Percentiles rank a stretch among this genome's conserved stretches.
Evolutionary conservation across 179 eudicot species (phyloP).

Genomic region (Heliamphora pulchella): DNA sequence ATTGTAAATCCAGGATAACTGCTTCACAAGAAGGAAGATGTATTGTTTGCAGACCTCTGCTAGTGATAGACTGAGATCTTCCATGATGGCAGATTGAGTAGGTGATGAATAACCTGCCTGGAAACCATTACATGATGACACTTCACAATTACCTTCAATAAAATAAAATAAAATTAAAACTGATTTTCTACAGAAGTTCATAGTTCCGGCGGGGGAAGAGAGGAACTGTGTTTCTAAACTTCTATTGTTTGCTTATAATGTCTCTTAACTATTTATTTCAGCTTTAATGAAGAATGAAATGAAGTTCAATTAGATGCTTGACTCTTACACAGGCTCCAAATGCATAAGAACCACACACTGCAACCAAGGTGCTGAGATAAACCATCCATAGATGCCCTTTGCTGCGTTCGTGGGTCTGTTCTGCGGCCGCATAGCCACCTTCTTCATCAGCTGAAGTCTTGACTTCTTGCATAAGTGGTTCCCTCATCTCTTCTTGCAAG

Average conservation of each 20-base stretch:
- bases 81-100: constrained; percentile 55
- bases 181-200: neutral
- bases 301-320: neutral
- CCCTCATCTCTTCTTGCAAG: constrained; percentile 23
- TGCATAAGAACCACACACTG: constrained; percentile 80
- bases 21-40: too few relatives aligned
- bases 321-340: constrained; percentile 76
- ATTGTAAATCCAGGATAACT: too few relatives aligned
- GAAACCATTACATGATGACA: constrained; percentile 9
- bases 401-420: constrained; percentile 11
- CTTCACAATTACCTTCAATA: neutral
- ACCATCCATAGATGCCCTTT: constrained; percentile 57
- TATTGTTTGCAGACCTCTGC: constrained; percentile 47
- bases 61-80: constrained; percentile 63
- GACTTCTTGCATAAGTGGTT: constrained; percentile 21
- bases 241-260: neutral
- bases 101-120: constrained; percentile 92
- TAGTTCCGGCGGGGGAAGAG: too few relatives aligned
- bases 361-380: constrained; percentile 61
- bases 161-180: neutral
- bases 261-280: neutral
- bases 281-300: neutral
- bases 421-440: constrained; percentile 12
- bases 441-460: constrained; percentile 12
- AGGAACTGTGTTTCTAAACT: neutral